Base-by-base conservation (phyloP, 192 early-diverging fungal genomes). In the Coemansia sp. region DNA sequence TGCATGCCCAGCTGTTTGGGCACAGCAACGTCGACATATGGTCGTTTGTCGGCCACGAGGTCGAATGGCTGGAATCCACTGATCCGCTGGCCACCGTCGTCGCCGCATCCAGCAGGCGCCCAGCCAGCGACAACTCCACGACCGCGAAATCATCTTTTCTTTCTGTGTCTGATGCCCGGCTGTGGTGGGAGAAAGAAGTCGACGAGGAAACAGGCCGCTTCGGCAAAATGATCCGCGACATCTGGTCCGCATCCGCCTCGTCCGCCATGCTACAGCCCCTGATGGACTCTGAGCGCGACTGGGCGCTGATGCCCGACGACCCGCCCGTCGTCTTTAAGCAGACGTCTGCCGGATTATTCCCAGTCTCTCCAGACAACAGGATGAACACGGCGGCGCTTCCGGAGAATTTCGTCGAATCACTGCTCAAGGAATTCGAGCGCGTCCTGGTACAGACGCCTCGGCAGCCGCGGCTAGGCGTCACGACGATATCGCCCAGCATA, bases 21-120 rank as follows among this genome's bases (percentile, higher is more conserved):
- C 90, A 92, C 62, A 82, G 83, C 65, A 92, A 92, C 59, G 84
- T 88, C 63, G 89, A 92, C 58, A 81, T 84, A 30, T 88, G 84
- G 65, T 76, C 82, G 30, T 85, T 88, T 60, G 73, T 88, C 11
- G 75, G 82, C 16, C 76, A 73, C n/a, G 67, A 60, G 20, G 28
- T 46, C 55, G 64, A 62, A 5, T 55, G 62, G 75, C 46, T 57
- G 28, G 20, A 56, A 7, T 61, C 70, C 7, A 49, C 24, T 19
- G 32, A 59, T 19, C 32, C 56, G 60, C 28, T 48, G 58, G 49
- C 22, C 23, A 39, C 6, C 58, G 24, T 19, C 20, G 10, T 8
- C 1, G 20, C 25, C 36, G 29, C 2, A 23, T 49, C 23, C 10
- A 45, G 19, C 6, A 50, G 19, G 60, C 34, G 11, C 34, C 34